Evolutionary conservation across 2,329 filamentous ascomycete genomes (phyloP).

Genomic region (Aureobasidium sp.): DNA sequence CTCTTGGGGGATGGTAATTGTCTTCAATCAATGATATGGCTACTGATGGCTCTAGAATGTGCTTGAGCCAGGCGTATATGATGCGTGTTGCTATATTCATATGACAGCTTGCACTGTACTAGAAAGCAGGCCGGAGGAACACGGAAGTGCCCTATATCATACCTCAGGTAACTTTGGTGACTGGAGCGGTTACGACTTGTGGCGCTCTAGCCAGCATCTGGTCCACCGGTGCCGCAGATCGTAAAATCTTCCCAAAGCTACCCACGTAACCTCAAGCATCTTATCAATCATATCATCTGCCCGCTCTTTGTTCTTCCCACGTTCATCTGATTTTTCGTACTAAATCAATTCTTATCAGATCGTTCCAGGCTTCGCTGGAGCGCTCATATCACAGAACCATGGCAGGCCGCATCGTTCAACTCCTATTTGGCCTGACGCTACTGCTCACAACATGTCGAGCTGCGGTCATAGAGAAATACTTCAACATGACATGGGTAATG

Average conservation of each 20-base stretch:
- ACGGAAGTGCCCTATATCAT: neutral
- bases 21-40: neutral
- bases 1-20: neutral
- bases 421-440: conserved; percentile 29
- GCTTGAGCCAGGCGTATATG: neutral
- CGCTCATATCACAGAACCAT: conserved; percentile 21
- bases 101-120: neutral
- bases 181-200: neutral
- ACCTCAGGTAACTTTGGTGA: neutral
- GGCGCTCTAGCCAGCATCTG: neutral
- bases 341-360: conserved; percentile 4
- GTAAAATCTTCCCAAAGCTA: neutral
- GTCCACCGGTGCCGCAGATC: neutral
- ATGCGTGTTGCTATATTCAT: neutral
- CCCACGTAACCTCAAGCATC: conserved; percentile 1
- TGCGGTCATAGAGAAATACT: conserved; percentile 37
- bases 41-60: neutral
- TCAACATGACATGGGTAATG: conserved; percentile 46
- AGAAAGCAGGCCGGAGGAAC: neutral
- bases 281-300: conserved; percentile 17
- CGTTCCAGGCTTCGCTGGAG: neutral
- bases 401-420: conserved; percentile 36
- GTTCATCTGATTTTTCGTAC: neutral
- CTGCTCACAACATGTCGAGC: conserved; percentile 20
- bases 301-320: neutral